Percentiles rank a stretch among this genome's conserved stretches.
phyloP scores from a whole-genome alignment of 495 filamentous ascomycete species.

The Tetracladium setigerum region DNA sequence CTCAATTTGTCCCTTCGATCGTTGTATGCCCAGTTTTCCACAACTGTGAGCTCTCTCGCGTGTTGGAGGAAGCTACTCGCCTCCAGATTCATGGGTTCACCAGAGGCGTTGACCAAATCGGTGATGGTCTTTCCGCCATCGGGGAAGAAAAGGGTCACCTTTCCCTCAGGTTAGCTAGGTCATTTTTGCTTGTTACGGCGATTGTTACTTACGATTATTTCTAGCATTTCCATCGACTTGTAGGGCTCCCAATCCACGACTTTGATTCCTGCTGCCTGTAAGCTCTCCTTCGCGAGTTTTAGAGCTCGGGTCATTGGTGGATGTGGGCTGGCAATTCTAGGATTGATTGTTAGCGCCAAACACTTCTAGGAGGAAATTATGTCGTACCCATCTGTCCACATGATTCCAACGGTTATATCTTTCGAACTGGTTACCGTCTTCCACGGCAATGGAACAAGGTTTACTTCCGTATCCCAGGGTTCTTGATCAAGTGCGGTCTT shows the following conservation, averaged over 20 bases:
- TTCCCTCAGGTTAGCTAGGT: background rate
- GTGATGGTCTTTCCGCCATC: constrained; percentile 44
- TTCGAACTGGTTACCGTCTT: constrained; percentile 28
- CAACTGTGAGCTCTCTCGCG: constrained; percentile 11
- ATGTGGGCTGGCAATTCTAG: constrained; percentile 4
- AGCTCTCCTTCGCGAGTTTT: constrained; percentile 1
- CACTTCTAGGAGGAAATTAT: too few species aligned
- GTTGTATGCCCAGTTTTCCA: constrained; percentile 40
- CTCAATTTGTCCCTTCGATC: constrained; percentile 7
- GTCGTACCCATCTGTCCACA: constrained; percentile 26
- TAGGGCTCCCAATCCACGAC: constrained; percentile 18
- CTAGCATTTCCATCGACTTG: constrained; percentile 15
- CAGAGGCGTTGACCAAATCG: constrained; percentile 40
- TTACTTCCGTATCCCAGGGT: constrained; percentile 57
- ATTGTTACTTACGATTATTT: background rate
- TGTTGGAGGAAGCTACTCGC: background rate
- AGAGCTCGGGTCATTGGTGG: constrained; percentile 8
- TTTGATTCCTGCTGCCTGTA: constrained; percentile 8
- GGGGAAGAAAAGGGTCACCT: constrained; percentile 39
- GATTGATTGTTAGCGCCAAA: background rate
- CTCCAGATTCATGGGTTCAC: constrained; percentile 15
- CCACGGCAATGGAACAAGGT: constrained; percentile 51
- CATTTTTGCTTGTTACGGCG: background rate
- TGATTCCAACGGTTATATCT: constrained; percentile 17
- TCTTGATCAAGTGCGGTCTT: constrained; percentile 14